Evolutionary conservation across 1,139 yeast genomes (phyloP).

Genomic region (Suhomyces kunorum): DNA sequence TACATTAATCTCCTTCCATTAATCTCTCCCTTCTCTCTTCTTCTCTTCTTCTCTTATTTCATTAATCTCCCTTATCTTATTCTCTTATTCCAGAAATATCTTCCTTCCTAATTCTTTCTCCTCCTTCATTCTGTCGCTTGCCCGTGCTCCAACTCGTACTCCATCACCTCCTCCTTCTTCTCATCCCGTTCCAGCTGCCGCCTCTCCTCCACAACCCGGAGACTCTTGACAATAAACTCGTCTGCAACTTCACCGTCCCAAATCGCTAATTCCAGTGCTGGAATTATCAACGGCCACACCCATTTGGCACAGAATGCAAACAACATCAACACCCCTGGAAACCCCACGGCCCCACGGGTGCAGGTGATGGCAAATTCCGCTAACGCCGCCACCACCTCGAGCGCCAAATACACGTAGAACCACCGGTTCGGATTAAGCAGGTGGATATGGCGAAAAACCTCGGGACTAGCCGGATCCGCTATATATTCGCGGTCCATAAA

Average conservation of each 20-base stretch:
- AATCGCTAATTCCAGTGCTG: slow-evolving; percentile 55
- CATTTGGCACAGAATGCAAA: slow-evolving; percentile 64
- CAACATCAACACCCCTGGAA: slow-evolving; percentile 73
- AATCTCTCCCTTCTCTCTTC: no score
- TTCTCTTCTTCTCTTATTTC: not conserved
- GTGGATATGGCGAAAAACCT: slow-evolving; percentile 36
- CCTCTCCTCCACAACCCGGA: slow-evolving; percentile 24
- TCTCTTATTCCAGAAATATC: no score
- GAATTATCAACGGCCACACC: slow-evolving; percentile 68
- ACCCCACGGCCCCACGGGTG: slow-evolving; percentile 91
- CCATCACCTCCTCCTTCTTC: not conserved
- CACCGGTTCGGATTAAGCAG: slow-evolving; percentile 45
- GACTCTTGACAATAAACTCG: slow-evolving; percentile 48
- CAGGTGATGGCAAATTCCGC: slow-evolving; percentile 85
- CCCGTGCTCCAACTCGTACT: not conserved
- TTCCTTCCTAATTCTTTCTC: no score
- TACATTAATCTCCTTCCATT: no score
- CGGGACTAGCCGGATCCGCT: slow-evolving; percentile 35
- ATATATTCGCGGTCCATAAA: slow-evolving; percentile 59
- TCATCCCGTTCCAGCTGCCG: slow-evolving; percentile 2
- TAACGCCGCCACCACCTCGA: slow-evolving; percentile 68
- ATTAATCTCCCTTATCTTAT: not conserved
- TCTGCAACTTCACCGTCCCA: slow-evolving; percentile 79
- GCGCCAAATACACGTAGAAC: slow-evolving; percentile 53
- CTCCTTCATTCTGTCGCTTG: slow-evolving; percentile 1